Evolutionary conservation across 2,329 filamentous ascomycete species (phyloP), one percentile per base, ranked within the genome.

Genomic region (Chaetomium olivaceum): DNA sequence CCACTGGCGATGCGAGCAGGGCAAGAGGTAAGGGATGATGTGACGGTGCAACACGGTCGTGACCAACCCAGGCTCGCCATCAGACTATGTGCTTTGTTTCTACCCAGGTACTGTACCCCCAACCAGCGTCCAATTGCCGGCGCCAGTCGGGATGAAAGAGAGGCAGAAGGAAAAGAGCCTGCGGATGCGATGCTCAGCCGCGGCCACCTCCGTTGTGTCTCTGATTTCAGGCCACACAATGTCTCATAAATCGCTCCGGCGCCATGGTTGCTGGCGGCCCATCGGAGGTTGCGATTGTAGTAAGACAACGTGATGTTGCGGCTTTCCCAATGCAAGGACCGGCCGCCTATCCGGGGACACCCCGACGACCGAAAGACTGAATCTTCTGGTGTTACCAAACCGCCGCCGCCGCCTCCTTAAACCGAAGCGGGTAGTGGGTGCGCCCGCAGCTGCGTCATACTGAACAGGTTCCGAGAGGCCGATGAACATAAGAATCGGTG

Each of bases 241-340:
- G 64, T 63, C 67, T 67, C 56, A 65, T 21, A 27, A 31, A 39
- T 25, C 33, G 58, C 39, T 58, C 58, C 65, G 58, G 36, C 54
- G 54, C 31, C 39, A 12, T 51, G 54, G 59, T 43, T 23, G 48
- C n/a, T 48, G 50, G 36, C 39, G 52, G 27, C 58, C 54, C 33
- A 50, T 58, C 61, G 52, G 58, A 58, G 48, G 31, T 55, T 25
- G 21, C 12, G 11, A 36, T 9, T 12, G 33, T 9, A 36, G 25
- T 16, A 39, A 43, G 54, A 57, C 54, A 56, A 19, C 11, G 27
- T 33, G 36, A 36, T 62, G 51, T 33, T 48, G 33, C 21, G 51
- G 51, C 36, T n/a, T 46, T 46, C 21, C 21, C 43, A 33, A 31
- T 27, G 29, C 23, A 23, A 50, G n/a, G 25, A 36, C 33, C 62